These are phyloP conservation scores for Hippophae tibetana DNA, from an alignment of 306 rosid genomes.

Conservation along the genomic window DNA sequence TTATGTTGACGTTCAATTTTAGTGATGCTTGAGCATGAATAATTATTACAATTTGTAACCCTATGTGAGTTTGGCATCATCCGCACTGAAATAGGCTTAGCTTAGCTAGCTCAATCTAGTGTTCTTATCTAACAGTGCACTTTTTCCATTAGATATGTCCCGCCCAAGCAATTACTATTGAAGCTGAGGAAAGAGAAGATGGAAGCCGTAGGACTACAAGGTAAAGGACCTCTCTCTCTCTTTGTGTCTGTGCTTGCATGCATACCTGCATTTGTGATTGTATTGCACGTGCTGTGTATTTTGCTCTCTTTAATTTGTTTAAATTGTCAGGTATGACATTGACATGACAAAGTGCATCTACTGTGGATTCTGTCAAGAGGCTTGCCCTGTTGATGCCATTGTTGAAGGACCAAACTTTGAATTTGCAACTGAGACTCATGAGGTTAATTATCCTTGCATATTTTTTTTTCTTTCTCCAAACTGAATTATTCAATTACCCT, in stretches of 20 bases:
- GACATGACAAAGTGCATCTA: constrained; percentile 99
- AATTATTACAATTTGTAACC: not conserved
- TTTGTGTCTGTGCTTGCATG: not conserved
- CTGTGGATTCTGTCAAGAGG: constrained; percentile 99
- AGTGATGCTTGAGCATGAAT: not conserved
- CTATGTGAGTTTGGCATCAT: not conserved
- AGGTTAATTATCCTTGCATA: constrained; percentile 37
- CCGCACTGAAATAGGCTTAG: not conserved
- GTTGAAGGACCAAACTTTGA: constrained; percentile 99
- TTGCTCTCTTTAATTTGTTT: constrained; percentile 13
- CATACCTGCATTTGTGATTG: not conserved
- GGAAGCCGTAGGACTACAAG: constrained; percentile 99
- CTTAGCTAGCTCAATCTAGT: not conserved
- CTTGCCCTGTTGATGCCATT: constrained; percentile 99
- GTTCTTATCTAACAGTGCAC: constrained; percentile 8
- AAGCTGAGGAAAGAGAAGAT: constrained; percentile 98
- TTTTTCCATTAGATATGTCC: constrained; percentile 63
- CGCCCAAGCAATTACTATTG: constrained; percentile 98
- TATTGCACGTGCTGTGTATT: not conserved
- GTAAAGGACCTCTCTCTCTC: constrained; percentile 27
- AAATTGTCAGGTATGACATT: constrained; percentile 78
- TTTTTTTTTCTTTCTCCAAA: constrained; percentile 8
- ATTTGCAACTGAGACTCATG: constrained; percentile 91
- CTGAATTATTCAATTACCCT: too few species aligned
- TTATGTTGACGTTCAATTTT: too few species aligned